Conservation (phyloP, 768 basidiomycete species). For the Tylopilus sp. region DNA sequence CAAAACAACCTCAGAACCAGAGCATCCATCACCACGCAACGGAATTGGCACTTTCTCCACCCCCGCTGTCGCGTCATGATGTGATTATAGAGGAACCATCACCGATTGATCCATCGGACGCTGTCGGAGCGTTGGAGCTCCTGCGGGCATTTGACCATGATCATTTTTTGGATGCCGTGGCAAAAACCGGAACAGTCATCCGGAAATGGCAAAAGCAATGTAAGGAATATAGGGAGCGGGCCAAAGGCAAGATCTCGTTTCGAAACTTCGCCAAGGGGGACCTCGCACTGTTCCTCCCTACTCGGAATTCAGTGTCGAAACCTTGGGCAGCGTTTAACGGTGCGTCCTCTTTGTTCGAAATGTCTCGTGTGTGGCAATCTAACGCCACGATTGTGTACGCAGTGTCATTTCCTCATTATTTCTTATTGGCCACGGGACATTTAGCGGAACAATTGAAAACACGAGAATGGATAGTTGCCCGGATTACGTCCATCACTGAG, state of each 20-base stretch:
- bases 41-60: constrained; percentile 49
- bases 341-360: constrained; percentile 40
- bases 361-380: not conserved
- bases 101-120: constrained; percentile 77
- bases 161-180: constrained; percentile 77
- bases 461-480: constrained; percentile 92
- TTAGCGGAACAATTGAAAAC: constrained; percentile 87
- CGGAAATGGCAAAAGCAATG: constrained; percentile 98
- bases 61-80: constrained; percentile 46
- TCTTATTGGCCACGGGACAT: constrained; percentile 83
- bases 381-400: constrained; percentile 1
- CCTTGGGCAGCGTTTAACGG: constrained; percentile 99
- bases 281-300: constrained; percentile 92
- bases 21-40: constrained; percentile 33
- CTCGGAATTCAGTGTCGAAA: constrained; percentile 87
- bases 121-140: constrained; percentile 61
- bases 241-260: constrained; percentile 95
- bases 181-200: constrained; percentile 79
- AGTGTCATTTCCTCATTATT: constrained; percentile 98
- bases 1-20: constrained; percentile 40
- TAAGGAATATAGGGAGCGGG: constrained; percentile 92
- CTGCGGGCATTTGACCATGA: constrained; percentile 80
- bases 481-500: constrained; percentile 86
- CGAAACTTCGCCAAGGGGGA: constrained; percentile 94
- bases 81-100: constrained; percentile 58